These are phyloP conservation scores for Friedmanniomyces endolithicus DNA, from an alignment of 495 filamentous ascomycete species.

Conservation along the genomic window DNA sequence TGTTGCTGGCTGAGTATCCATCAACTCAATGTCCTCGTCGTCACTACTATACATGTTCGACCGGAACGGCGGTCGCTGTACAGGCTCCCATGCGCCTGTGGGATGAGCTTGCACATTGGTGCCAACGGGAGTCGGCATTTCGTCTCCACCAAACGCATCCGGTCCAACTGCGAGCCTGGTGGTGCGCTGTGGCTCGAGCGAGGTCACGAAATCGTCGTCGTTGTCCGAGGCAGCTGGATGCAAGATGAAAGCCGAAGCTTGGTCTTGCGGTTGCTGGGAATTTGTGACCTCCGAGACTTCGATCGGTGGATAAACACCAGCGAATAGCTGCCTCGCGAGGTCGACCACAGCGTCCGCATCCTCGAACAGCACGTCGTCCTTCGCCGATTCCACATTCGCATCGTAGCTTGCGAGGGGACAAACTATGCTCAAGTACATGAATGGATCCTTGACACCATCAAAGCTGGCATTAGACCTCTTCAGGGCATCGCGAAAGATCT, in stretches of 20 bases:
- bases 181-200: constrained; percentile 1
- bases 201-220: constrained; percentile 9
- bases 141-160: background rate
- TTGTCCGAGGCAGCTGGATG: background rate
- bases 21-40: constrained; percentile 17
- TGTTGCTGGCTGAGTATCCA: constrained; percentile 1
- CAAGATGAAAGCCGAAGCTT: background rate
- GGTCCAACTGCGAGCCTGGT: too few relatives aligned
- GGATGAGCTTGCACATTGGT: background rate
- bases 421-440: constrained; percentile 58
- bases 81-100: background rate
- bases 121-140: background rate
- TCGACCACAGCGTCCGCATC: constrained; percentile 43
- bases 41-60: constrained; percentile 22
- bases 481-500: constrained; percentile 41
- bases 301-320: constrained; percentile 36
- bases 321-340: constrained; percentile 44
- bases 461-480: constrained; percentile 12
- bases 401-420: constrained; percentile 69
- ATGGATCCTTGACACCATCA: constrained; percentile 42
- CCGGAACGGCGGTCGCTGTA: background rate
- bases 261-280: background rate
- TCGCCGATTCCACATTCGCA: constrained; percentile 77
- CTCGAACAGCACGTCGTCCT: constrained; percentile 75
- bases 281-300: too few relatives aligned